Evolutionary conservation across 306 rosid species (phyloP).

Genomic region (Cucumis hystrix): DNA sequence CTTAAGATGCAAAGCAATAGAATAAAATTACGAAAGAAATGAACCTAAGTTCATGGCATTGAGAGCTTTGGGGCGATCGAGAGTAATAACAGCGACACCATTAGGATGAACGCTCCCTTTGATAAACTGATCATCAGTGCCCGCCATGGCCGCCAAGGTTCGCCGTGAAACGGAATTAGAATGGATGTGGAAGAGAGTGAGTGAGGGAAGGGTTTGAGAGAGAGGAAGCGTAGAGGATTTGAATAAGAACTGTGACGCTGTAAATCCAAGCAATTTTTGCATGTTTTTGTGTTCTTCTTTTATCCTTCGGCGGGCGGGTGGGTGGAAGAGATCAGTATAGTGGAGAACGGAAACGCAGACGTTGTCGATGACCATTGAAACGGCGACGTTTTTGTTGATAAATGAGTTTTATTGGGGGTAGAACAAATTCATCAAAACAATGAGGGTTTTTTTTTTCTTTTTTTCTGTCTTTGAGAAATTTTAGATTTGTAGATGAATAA

Average conservation of each 20-base stretch:
- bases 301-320: neutral
- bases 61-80: conserved; percentile 98
- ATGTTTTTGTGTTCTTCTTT: conserved; percentile 7
- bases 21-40: neutral
- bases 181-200: conserved; percentile 14
- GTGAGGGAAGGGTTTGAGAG: conserved; percentile 7
- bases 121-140: conserved; percentile 47
- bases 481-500: neutral
- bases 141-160: conserved; percentile 57
- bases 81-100: conserved; percentile 87
- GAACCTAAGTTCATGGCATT: conserved; percentile 89
- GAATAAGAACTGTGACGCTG: conserved; percentile 22
- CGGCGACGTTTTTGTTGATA: neutral
- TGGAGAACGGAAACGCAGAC: neutral
- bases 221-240: conserved; percentile 13
- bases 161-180: conserved; percentile 18
- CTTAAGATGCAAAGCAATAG: neutral
- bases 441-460: neutral
- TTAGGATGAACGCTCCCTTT: conserved; percentile 59
- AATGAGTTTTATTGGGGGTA: neutral
- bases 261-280: conserved; percentile 30
- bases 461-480: too few relatives aligned
- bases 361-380: neutral
- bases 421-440: neutral
- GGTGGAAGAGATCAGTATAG: neutral